Percentiles rank a stretch among this genome's conserved stretches.
These are phyloP conservation scores for Blastobotrys niveus DNA, from an alignment of 1,139 yeast species.

Conservation along the genomic window DNA sequence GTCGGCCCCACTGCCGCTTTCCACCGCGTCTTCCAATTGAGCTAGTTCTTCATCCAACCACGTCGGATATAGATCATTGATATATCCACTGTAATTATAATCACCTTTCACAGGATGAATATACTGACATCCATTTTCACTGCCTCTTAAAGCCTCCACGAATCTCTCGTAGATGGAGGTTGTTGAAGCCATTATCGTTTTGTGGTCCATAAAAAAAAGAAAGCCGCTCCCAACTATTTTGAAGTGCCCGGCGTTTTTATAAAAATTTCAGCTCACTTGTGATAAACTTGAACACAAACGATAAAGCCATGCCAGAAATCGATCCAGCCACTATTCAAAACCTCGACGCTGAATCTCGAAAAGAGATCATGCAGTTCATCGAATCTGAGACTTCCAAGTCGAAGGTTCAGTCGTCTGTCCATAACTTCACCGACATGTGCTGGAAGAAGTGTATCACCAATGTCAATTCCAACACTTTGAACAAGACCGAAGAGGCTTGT, in stretches of 20 bases:
- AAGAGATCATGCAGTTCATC: conserved; percentile 68
- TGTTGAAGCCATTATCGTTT: too few species aligned
- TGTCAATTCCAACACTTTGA: conserved; percentile 47
- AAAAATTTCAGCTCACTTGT: too few species aligned
- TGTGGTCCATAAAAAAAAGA: not conserved
- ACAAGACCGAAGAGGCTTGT: conserved; percentile 61
- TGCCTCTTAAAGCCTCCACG: too few species aligned
- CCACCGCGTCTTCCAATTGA: not conserved
- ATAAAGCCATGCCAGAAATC: conserved; percentile 53
- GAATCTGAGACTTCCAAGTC: conserved; percentile 83
- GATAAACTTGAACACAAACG: not conserved
- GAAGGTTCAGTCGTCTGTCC: conserved; percentile 80
- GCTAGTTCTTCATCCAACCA: conserved; percentile 9
- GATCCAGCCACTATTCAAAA: conserved; percentile 55
- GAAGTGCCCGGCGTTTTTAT: too few species aligned
- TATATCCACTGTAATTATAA: conserved; percentile 4
- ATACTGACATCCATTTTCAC: too few species aligned
- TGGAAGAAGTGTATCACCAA: conserved; percentile 74
- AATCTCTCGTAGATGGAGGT: too few species aligned
- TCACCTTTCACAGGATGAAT: conserved; percentile 7
- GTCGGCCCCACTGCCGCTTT: not conserved
- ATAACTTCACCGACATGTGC: conserved; percentile 83
- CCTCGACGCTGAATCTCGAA: conserved; percentile 65
- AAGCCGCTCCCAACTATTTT: not conserved
- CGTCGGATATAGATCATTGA: conserved; percentile 4